Conservation (phyloP, 2,329 filamentous ascomycete genomes). For the Aschersonia sp. region DNA sequence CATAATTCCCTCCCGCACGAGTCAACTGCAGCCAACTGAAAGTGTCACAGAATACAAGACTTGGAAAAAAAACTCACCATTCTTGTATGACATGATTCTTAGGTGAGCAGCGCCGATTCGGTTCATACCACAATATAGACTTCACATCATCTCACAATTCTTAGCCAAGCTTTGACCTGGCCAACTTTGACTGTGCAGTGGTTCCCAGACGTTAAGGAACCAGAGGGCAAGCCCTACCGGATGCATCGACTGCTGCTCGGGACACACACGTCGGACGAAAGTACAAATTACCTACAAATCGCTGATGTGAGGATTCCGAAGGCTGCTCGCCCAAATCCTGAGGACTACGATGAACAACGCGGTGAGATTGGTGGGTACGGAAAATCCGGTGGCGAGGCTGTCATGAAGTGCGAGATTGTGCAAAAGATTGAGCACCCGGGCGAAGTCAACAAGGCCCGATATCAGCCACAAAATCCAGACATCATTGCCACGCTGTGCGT, state of each 20-base stretch:
- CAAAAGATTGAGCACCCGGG: slow-evolving; percentile 94
- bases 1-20: not conserved
- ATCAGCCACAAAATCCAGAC: slow-evolving; percentile 94
- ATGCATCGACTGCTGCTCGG: slow-evolving; percentile 84
- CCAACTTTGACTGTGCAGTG: slow-evolving; percentile 95
- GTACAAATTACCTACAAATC: slow-evolving; percentile 86
- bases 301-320: slow-evolving; percentile 90
- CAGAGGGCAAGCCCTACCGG: slow-evolving; percentile 74
- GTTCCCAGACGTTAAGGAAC: slow-evolving; percentile 87
- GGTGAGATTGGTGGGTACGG: slow-evolving; percentile 93
- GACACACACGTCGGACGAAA: slow-evolving; percentile 80
- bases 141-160: slow-evolving; percentile 2
- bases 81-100: slow-evolving; percentile 95
- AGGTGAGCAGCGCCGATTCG: slow-evolving; percentile 30
- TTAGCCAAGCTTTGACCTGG: slow-evolving; percentile 68
- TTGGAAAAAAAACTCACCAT: slow-evolving; percentile 99
- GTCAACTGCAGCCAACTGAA: not conserved
- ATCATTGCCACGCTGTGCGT: slow-evolving; percentile 88
- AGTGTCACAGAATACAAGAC: slow-evolving; percentile 76
- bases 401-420: slow-evolving; percentile 79
- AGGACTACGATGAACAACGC: slow-evolving; percentile 80
- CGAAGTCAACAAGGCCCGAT: slow-evolving; percentile 96
- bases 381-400: slow-evolving; percentile 51
- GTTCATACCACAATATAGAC: too few relatives aligned
- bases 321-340: slow-evolving; percentile 53